Conservation (phyloP, 148 eudicot genomes). For the Mesembryanthemum crystallinum region DNA sequence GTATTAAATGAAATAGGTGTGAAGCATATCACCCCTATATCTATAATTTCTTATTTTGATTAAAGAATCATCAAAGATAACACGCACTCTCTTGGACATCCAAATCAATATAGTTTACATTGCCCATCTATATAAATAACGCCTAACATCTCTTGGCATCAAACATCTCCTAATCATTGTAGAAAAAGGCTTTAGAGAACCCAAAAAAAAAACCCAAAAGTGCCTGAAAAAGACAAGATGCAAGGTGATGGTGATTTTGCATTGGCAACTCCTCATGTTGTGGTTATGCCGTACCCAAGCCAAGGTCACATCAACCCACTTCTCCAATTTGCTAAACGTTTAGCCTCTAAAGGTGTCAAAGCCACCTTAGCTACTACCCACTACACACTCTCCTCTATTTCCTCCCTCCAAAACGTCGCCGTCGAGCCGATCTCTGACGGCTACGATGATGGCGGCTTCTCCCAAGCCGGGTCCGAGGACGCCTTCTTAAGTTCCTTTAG, state of each 20-base stretch:
- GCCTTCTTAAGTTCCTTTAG: conserved; percentile 38
- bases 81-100: too few species aligned
- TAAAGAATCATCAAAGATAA: too few species aligned
- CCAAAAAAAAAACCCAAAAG: neutral
- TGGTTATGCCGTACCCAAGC: conserved; percentile 56
- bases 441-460: conserved; percentile 30
- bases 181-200: too few species aligned
- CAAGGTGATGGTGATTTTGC: neutral
- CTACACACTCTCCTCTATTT: conserved; percentile 34
- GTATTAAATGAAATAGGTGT: too few species aligned
- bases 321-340: conserved; percentile 67
- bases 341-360: conserved; percentile 52
- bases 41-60: too few species aligned
- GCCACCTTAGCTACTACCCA: conserved; percentile 57
- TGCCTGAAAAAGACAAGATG: neutral
- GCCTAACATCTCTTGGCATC: too few species aligned
- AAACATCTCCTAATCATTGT: too few species aligned
- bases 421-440: conserved; percentile 69
- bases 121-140: too few species aligned
- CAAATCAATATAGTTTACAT: too few species aligned
- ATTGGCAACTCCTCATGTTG: conserved; percentile 32
- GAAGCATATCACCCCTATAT: too few species aligned
- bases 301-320: conserved; percentile 84
- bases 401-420: conserved; percentile 16
- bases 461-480: conserved; percentile 25